phyloP scores from a whole-genome alignment of 345 rosid species.

The Brassica incana region DNA sequence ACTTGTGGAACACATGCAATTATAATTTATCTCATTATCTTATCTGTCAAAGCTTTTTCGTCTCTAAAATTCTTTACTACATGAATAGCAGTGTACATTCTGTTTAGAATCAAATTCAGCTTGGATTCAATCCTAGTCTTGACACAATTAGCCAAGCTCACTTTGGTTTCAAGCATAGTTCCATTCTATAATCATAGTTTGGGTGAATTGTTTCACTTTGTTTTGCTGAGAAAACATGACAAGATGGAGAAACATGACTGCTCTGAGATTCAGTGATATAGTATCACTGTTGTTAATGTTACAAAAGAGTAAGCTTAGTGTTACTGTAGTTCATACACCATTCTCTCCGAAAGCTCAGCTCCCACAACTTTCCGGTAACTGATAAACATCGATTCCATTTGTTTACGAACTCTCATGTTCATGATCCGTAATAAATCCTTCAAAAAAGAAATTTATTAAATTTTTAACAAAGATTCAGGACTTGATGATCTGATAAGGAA shows the following conservation, averaged over 20 bases:
- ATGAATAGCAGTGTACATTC: not conserved
- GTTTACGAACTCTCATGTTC: slow-evolving; percentile 34
- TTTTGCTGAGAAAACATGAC: slow-evolving; percentile 2
- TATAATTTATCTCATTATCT: slow-evolving; percentile 17
- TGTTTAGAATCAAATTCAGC: not conserved
- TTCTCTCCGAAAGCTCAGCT: slow-evolving; percentile 61
- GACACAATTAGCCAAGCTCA: not conserved
- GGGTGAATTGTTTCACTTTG: not conserved
- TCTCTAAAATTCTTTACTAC: slow-evolving; percentile 5
- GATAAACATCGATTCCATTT: slow-evolving; percentile 57
- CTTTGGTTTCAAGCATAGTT: not conserved
- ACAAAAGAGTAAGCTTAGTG: slow-evolving; percentile 3
- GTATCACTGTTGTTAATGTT: slow-evolving; percentile 2
- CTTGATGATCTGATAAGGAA: slow-evolving; percentile 4
- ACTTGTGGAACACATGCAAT: slow-evolving; percentile 19
- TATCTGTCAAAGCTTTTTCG: not conserved
- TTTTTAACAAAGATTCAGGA: not conserved
- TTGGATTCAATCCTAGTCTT: not conserved
- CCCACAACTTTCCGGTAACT: slow-evolving; percentile 65
- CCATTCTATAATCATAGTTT: not conserved
- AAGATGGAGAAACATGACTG: not conserved
- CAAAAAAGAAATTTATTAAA: slow-evolving; percentile 2
- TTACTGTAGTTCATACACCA: slow-evolving; percentile 62
- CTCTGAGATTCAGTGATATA: not conserved
- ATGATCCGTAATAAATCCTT: slow-evolving; percentile 53